Base-by-base conservation (phyloP, 768 basidiomycete species). In the Leccinum subgranulosum region DNA sequence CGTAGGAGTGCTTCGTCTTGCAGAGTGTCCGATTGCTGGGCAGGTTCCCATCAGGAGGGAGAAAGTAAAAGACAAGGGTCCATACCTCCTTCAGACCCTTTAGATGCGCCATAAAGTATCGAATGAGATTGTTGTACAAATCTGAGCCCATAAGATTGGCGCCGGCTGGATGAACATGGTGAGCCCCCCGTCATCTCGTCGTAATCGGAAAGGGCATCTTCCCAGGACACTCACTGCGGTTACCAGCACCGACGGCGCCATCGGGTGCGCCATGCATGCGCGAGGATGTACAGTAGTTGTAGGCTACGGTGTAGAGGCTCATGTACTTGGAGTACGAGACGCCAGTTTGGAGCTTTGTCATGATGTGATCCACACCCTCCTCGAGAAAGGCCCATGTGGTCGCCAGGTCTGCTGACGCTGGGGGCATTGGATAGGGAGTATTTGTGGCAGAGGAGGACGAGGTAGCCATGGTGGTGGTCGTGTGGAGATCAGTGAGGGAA, bases 121-220 rank as follows among this genome's bases (percentile, higher is more conserved):
- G 83, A 67, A 92, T 91, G 69, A 99, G 83, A 73, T 94, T 89
- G 71, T 94, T 92, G 74, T 99, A 99, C 58, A 99, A 76, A 82
- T 98, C 96, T 51, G 94, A 90, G 55, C 96, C 96, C 91, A 96
- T 96, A 73, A 98, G 71, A 76, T 94, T 95, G 49, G 94, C 92
- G 41, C 95, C 95, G 54, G 89, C 89, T 90, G 69, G 53, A 46
- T 59, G 19, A 51, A 45, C n/a, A 52, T 53, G 60, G 55, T 71
- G 43, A 71, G 63, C 49, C 49, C 49, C 49, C 28, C 34, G 19
- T 25, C 56, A 12, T 12, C 58, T 58, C 57, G 19, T 52, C 65
- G 60, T 65, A 61, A 68, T 69, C 68, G 33, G 41, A 23, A 56
- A 25, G 55, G 54, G 52, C 53, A 69, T 69, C 68, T 56, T 69